Base-by-base conservation (phyloP, 495 filamentous ascomycete genomes). In the Aspergillus wentii region DNA sequence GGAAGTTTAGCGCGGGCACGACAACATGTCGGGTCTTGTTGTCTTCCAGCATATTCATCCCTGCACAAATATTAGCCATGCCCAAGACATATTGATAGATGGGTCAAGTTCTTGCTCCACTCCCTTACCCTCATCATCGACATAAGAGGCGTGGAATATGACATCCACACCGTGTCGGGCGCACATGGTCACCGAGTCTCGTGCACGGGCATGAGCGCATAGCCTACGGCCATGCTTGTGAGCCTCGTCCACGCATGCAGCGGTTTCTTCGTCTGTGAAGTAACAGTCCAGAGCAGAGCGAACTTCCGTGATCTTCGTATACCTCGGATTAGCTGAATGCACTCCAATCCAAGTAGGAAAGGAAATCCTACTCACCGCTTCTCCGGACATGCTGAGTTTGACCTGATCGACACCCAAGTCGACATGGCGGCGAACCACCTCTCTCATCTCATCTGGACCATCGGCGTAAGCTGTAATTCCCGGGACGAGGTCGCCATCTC, bases 351-450 rank as follows among this genome's bases (percentile, higher is more conserved):
- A n/a, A n/a, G n/a, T 10, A 6, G 8, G 27, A 19, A 23, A 33
- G 8, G 8, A 13, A 17, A 9, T 17, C 14, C 9, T 27, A 2
- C 21, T 13, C 23, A 68, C 54, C 35, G 66, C 55, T 46, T 74
- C 70, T 13, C 70, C 70, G 7, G 64, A 67, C 64, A 74, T 74
- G 22, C 54, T 61, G 16, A 74, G 54, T 44, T 74, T 74, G 38
- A 74, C 58, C 33, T 71, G 65, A 44, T 74, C 70, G 2, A 71
- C 62, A 5, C 69, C 69, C 5, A 72, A 20, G 7, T 54, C 47
- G 17, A 66, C 44, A 49, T 71, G 65, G 25, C 62, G 55, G 22
- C 66, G 56, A 29, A 71, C 66, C 4, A 54, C 56, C 40, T 63
- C 48, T 21, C 65, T 48, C 62, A 69, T 71, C 40, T 64, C 62